phyloP scores from a whole-genome alignment of 1,139 yeast genomes.

The Diutina ranongensis region DNA sequence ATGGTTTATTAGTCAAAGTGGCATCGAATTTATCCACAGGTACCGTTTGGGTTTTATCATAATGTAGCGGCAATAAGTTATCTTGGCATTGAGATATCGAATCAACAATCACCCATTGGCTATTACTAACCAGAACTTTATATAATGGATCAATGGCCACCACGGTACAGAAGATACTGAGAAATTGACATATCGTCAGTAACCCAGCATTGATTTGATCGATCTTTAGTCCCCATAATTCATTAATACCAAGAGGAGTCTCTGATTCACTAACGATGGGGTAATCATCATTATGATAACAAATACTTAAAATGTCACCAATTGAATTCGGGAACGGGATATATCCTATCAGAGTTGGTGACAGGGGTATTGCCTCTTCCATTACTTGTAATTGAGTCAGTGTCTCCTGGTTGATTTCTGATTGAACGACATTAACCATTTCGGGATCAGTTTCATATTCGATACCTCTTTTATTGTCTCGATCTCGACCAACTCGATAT shows the following conservation, averaged over 20 bases:
- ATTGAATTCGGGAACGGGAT: background rate
- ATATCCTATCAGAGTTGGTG: background rate
- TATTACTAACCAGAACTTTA: background rate
- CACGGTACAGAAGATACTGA: background rate
- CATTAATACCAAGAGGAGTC: background rate
- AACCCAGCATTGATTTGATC: slow-evolving; percentile 1
- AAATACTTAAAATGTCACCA: background rate
- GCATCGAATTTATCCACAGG: background rate
- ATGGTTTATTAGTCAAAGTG: background rate
- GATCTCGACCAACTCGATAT: background rate
- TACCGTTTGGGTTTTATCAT: background rate
- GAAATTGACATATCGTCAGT: background rate
- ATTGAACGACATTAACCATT: background rate
- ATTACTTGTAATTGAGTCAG: background rate
- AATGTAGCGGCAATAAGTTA: background rate
- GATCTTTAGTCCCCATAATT: background rate
- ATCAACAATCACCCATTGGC: background rate
- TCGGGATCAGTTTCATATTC: background rate
- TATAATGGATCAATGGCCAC: background rate
- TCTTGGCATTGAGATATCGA: background rate
- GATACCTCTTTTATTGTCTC: background rate
- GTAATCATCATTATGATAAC: background rate
- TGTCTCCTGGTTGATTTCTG: background rate
- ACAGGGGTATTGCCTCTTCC: background rate
- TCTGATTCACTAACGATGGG: background rate